Evolutionary conservation across 2,329 filamentous ascomycete species (phyloP), one percentile per base, ranked within the genome.

Genomic region (Colletotrichum graminicola): DNA sequence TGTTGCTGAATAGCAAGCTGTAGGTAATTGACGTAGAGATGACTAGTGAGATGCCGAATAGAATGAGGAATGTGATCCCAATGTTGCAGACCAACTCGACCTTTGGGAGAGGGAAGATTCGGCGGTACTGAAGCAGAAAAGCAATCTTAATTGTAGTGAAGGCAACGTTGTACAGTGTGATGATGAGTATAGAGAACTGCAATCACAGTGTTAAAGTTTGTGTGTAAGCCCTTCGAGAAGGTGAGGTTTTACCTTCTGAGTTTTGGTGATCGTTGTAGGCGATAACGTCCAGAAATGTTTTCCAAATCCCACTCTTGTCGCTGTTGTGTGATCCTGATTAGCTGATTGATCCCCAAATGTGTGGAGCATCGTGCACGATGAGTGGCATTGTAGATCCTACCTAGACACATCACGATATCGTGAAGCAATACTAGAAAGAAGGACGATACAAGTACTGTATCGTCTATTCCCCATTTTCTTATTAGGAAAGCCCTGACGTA

Each of bases 41-140:
- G n/a, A 74, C 14, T 1, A 54, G 41, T 2, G 70, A 67, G 41
- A 74, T 47, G 6, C 64, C 73, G 55, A 73, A 74, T 21, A 73
- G 32, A 3, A 32, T 26, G 21, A 73, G 61, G 55, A 74, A 74
- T 21, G 16, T 52, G 16, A 74, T 66, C 26, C 71, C 54, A 14
- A 62, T 34, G 62, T 74, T 72, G 63, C 73, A 74, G 32, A 71
- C 23, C 43, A 66, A 60, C 26, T 73, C 69, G 57, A 74, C 59
- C 5, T 16, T 54, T 0, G 63, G 70, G 1, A 71, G 39, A 3
- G 70, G 69, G 43, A 78, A 79, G 10, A 81, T 75, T 32, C 80
- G 78, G 51, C 79, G 79, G 75, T 82, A 82, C 71, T 82, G 81
- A 8, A 80, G 72, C 34, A 82, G 74, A 49, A 83, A 79, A 5